Percentiles rank a stretch among this genome's conserved stretches.
Evolutionary conservation across 352 stramenopile species (phyloP).

Genomic region (Globisporangium heterothallicum): DNA sequence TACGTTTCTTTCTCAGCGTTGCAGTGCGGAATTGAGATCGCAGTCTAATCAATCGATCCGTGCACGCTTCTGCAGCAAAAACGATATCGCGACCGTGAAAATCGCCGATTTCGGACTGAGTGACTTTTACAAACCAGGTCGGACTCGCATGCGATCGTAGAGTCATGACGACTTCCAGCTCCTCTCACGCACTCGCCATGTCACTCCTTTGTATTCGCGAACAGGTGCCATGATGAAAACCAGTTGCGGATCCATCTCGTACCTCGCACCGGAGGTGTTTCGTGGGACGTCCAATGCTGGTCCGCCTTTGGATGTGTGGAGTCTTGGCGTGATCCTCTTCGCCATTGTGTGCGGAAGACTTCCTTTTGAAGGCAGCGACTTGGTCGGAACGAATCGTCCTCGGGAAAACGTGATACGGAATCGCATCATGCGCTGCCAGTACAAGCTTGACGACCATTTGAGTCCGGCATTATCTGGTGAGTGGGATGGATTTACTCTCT

Average conservation of each 20-base stretch:
- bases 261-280: slow-evolving; percentile 85
- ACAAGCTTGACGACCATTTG: slow-evolving; percentile 73
- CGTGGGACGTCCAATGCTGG: slow-evolving; percentile 75
- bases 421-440: slow-evolving; percentile 82
- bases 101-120: slow-evolving; percentile 87
- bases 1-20: no score
- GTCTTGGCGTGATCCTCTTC: slow-evolving; percentile 85
- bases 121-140: slow-evolving; percentile 82
- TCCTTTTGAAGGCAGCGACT: slow-evolving; percentile 77
- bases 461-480: slow-evolving; percentile 51
- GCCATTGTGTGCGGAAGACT: slow-evolving; percentile 76
- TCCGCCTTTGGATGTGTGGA: slow-evolving; percentile 89
- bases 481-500: background rate
- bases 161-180: no score
- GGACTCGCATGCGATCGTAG: background rate
- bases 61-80: slow-evolving; percentile 61
- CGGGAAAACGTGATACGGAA: slow-evolving; percentile 81
- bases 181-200: no score
- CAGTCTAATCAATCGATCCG: no score
- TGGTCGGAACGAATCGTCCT: slow-evolving; percentile 68
- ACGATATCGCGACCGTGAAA: slow-evolving; percentile 76
- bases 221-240: slow-evolving; percentile 81
- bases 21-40: no score
- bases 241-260: slow-evolving; percentile 83
- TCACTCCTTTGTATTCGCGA: background rate